phyloP scores from a whole-genome alignment of 176 grass and related monocot genomes.

The Carex scoparia region DNA sequence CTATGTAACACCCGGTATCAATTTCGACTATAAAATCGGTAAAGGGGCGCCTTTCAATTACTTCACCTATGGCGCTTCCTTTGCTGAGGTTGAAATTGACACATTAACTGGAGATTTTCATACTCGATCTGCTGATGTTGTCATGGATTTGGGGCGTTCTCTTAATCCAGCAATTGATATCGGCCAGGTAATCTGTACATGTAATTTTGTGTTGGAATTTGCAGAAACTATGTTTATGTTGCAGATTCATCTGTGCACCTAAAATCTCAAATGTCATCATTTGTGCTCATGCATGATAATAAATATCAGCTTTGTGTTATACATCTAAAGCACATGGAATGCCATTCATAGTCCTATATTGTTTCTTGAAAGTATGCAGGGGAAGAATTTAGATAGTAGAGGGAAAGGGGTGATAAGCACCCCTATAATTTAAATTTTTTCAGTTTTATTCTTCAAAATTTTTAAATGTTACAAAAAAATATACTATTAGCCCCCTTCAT shows the following conservation, averaged over 20 bases:
- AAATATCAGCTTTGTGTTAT: neutral
- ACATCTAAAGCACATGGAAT: neutral
- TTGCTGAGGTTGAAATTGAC: constrained; percentile 98
- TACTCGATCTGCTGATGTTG: constrained; percentile 68
- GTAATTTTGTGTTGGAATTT: neutral
- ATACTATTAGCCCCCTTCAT: too few species aligned
- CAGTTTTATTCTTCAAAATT: too few species aligned
- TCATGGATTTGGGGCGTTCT: constrained; percentile 88
- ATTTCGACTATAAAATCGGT: constrained; percentile 58
- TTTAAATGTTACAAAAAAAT: too few species aligned
- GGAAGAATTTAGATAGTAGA: too few species aligned
- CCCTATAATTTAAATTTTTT: too few species aligned
- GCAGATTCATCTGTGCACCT: neutral
- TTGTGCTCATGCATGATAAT: neutral
- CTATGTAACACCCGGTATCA: constrained; percentile 76
- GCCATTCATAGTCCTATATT: neutral
- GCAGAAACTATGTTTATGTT: neutral
- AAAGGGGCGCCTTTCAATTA: constrained; percentile 85
- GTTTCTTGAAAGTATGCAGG: neutral
- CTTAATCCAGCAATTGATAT: constrained; percentile 98
- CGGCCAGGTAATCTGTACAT: constrained; percentile 54
- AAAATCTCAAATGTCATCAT: neutral
- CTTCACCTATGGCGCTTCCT: constrained; percentile 91
- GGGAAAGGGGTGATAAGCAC: too few species aligned
- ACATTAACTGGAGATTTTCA: constrained; percentile 95